Conservation (phyloP, 148 eudicot genomes). For the Drosera capensis region DNA sequence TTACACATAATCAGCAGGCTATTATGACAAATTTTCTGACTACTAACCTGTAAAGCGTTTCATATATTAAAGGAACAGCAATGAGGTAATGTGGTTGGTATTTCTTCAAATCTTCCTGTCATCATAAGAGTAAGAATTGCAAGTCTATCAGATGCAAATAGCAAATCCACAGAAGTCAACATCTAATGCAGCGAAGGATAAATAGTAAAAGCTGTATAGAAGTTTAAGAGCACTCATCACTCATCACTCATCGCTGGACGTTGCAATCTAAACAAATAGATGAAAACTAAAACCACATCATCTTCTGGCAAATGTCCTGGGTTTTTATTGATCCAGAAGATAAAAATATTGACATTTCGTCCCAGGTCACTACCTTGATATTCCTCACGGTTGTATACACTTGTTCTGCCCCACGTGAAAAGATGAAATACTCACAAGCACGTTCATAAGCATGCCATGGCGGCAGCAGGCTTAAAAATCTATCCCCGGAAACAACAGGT, state of each 20-base stretch:
- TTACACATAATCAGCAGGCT: not conserved
- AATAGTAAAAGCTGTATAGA: no score
- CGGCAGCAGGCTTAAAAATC: conserved; percentile 86
- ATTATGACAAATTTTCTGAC: not conserved
- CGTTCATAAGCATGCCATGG: conserved; percentile 99
- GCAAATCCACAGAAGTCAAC: not conserved
- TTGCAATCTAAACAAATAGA: no score
- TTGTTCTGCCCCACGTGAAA: conserved; percentile 58
- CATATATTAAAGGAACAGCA: conserved; percentile 79
- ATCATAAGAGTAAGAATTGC: conserved; percentile 11
- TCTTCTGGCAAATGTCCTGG: no score
- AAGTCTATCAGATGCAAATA: not conserved
- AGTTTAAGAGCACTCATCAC: no score
- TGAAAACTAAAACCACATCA: no score
- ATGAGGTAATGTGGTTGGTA: conserved; percentile 81
- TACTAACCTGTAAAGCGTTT: conserved; percentile 77
- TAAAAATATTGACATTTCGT: not conserved
- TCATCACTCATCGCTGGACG: no score
- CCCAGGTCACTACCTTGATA: conserved; percentile 45
- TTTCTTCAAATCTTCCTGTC: conserved; percentile 70
- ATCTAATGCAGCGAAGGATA: not conserved
- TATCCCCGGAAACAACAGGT: conserved; percentile 68
- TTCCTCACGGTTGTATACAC: conserved; percentile 66
- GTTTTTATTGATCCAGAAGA: no score
- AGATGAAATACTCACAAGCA: conserved; percentile 66